These are phyloP conservation scores for Penicillium arizonense DNA, from an alignment of 495 filamentous ascomycete genomes.

Conservation along the genomic window DNA sequence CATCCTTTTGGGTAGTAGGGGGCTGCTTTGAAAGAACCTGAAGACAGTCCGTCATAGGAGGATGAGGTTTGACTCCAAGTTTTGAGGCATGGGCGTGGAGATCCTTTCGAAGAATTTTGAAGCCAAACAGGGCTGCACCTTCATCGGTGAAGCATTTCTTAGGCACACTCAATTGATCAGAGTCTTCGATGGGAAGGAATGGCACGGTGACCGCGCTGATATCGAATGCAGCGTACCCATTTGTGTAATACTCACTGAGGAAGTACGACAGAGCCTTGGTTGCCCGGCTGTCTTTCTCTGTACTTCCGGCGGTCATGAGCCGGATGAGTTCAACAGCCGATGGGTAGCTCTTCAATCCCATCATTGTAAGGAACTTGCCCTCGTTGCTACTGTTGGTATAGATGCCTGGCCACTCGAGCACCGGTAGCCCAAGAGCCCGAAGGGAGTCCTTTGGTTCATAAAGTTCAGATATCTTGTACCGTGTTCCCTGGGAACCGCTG, in stretches of 20 bases:
- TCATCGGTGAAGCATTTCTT: slow-evolving; percentile 81
- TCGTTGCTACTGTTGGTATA: slow-evolving; percentile 63
- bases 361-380: slow-evolving; percentile 64
- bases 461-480: slow-evolving; percentile 80
- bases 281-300: slow-evolving; percentile 57
- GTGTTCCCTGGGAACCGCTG: slow-evolving; percentile 32
- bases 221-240: slow-evolving; percentile 67
- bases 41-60: slow-evolving; percentile 71
- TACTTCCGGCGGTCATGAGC: slow-evolving; percentile 63
- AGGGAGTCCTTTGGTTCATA: slow-evolving; percentile 77
- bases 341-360: slow-evolving; percentile 72
- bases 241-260: slow-evolving; percentile 70
- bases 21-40: slow-evolving; percentile 66
- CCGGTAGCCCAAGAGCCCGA: slow-evolving; percentile 64
- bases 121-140: slow-evolving; percentile 71
- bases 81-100: slow-evolving; percentile 74
- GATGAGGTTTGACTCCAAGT: slow-evolving; percentile 79
- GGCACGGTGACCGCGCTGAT: slow-evolving; percentile 53
- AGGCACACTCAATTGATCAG: slow-evolving; percentile 63
- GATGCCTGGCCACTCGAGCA: slow-evolving; percentile 82
- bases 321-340: slow-evolving; percentile 66
- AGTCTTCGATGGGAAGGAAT: slow-evolving; percentile 72
- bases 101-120: slow-evolving; percentile 68
- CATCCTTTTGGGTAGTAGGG: slow-evolving; percentile 61
- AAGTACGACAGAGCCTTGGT: slow-evolving; percentile 77